A percentile compares a stretch with the other conserved stretches of the same genome.
Evolutionary conservation across 202 grass and related monocot species (phyloP).

Genomic region (Hordeum pubiflorum): DNA sequence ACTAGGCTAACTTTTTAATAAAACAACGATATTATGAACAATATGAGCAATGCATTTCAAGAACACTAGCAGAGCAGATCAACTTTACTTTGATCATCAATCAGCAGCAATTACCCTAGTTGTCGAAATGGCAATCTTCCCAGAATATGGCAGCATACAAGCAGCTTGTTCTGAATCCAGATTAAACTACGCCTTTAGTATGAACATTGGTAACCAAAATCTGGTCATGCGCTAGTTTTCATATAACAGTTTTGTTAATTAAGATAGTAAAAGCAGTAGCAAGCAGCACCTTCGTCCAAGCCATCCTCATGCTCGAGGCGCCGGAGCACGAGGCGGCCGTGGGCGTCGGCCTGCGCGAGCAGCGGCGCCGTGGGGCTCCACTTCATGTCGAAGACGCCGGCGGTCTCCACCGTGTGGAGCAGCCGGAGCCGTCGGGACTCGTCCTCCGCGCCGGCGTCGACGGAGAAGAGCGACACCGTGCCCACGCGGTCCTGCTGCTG

Average conservation of each 20-base stretch:
- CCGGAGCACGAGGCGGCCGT: constrained; percentile 50
- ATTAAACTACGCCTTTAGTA: neutral
- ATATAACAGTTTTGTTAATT: neutral
- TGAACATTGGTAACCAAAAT: no score
- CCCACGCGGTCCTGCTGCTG: constrained; percentile 55
- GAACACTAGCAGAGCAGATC: neutral
- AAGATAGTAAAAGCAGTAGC: neutral
- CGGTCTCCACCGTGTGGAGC: constrained; percentile 49
- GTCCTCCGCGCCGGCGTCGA: constrained; percentile 16
- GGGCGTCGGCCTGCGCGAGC: constrained; percentile 75
- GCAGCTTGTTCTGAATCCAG: neutral
- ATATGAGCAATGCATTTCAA: neutral
- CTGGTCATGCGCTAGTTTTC: neutral
- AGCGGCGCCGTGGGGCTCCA: constrained; percentile 61
- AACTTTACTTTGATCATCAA: neutral
- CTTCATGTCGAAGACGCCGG: constrained; percentile 79
- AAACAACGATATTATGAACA: neutral
- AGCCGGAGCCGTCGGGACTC: constrained; percentile 32
- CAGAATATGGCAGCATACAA: neutral
- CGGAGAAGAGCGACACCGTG: constrained; percentile 62
- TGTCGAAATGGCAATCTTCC: neutral
- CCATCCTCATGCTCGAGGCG: constrained; percentile 30
- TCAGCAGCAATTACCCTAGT: neutral
- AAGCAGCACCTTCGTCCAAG: constrained; percentile 20
- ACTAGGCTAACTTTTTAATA: neutral